Evolutionary conservation across 345 rosid genomes (phyloP), one percentile per base, ranked within the genome.

Genomic region (Abelmoschus esculentus): DNA sequence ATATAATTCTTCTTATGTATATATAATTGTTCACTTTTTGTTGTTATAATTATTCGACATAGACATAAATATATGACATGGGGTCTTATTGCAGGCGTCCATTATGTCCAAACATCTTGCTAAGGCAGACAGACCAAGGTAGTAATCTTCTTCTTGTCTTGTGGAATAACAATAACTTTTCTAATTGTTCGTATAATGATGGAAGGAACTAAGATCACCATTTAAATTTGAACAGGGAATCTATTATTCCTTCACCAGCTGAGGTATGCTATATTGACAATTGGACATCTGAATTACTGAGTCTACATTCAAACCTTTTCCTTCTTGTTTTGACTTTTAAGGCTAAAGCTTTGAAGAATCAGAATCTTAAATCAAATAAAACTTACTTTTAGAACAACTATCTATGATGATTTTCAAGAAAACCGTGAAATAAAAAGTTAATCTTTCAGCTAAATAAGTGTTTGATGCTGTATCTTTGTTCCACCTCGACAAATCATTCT

Each of bases 31-130:
- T 55, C 60, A 22, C 60, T 54, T 44, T 38, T 11, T 22, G 32
- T 63, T 18, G 36, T 65, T 29, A 44, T 60, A 60, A 44, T 56
- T 5, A 60, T 50, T 58, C 60, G 67, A 57, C 57, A 58, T 19
- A 9, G 14, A 53, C 14, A 26, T 17, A 72, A 60, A 42, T 19
- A 42, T 19, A 7, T 59, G 5, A 46, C 55, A 49, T 49, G 10
- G 65, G 46, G 70, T 47, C 73, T 44, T 47, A 65, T 74, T 85
- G 78, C 92, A 95, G 97, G 96, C 91, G 75, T 91, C 92, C 31
- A 86, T 91, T 72, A 88, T 91, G 96, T 87, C 96, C 19, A 90
- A 88, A 71, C 96, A 86, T 86, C 91, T 88, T 73, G 82, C 93
- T 0, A 88, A 88, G 83, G 75, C 92, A 40, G 97, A 88, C 69